Evolutionary conservation across 2,329 filamentous ascomycete species (phyloP).

Genomic region (Trichoderma pleuroti): DNA sequence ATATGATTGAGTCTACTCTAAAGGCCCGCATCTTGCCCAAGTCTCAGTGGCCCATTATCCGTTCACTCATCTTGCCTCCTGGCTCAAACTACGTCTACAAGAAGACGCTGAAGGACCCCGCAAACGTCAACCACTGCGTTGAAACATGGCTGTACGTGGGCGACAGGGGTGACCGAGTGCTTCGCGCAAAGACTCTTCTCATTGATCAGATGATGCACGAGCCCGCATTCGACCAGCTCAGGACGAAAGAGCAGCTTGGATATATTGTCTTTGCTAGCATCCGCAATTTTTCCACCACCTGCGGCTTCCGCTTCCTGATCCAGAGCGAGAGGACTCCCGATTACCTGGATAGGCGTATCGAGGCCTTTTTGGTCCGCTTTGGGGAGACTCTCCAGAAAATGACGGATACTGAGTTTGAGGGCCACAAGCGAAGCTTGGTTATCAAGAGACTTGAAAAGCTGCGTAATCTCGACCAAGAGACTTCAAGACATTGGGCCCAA

Average conservation of each 20-base stretch:
- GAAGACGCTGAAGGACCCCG: slow-evolving; percentile 75
- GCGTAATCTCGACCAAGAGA: slow-evolving; percentile 88
- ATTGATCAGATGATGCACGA: slow-evolving; percentile 90
- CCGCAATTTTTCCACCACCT: slow-evolving; percentile 68
- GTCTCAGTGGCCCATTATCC: slow-evolving; percentile 73
- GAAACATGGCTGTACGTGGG: slow-evolving; percentile 74
- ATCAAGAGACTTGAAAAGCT: slow-evolving; percentile 84
- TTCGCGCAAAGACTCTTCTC: slow-evolving; percentile 74
- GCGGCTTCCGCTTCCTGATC: slow-evolving; percentile 84
- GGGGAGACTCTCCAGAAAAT: slow-evolving; percentile 66
- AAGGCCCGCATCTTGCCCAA: slow-evolving; percentile 70
- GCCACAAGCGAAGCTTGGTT: slow-evolving; percentile 84
- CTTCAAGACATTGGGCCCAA: slow-evolving; percentile 76
- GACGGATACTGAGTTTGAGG: slow-evolving; percentile 80
- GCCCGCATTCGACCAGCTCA: slow-evolving; percentile 87
- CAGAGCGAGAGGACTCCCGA: slow-evolving; percentile 84
- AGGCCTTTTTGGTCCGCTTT: slow-evolving; percentile 73
- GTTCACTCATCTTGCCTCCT: slow-evolving; percentile 72
- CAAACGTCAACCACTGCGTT: slow-evolving; percentile 84
- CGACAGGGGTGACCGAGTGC: slow-evolving; percentile 61
- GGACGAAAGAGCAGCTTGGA: slow-evolving; percentile 95
- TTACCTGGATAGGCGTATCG: slow-evolving; percentile 84
- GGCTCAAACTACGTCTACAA: slow-evolving; percentile 83
- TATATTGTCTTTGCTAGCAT: slow-evolving; percentile 91
- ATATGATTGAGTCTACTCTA: slow-evolving; percentile 74